These are phyloP conservation scores for Colletotrichum euphorbiae DNA, from an alignment of 2,329 filamentous ascomycete genomes.

Conservation along the genomic window DNA sequence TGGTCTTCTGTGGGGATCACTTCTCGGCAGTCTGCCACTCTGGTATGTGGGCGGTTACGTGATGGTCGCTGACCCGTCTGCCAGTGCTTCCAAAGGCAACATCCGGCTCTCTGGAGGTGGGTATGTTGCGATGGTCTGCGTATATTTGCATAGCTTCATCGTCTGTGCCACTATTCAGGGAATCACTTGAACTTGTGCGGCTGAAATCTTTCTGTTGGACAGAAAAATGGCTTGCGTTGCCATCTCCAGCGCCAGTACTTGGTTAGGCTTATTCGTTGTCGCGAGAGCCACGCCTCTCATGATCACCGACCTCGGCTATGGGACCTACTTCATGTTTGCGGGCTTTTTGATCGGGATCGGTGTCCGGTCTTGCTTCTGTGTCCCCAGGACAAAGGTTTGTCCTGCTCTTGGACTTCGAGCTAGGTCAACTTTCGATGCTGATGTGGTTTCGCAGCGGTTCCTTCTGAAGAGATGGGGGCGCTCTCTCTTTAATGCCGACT, in stretches of 20 bases:
- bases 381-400: conserved; percentile 63
- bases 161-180: conserved; percentile 55
- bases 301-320: conserved; percentile 56
- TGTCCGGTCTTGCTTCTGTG: conserved; percentile 60
- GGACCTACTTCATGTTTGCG: conserved; percentile 65
- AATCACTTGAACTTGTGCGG: conserved; percentile 57
- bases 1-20: conserved; percentile 57
- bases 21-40: conserved; percentile 50
- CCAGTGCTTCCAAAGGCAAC: conserved; percentile 57
- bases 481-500: conserved; percentile 45
- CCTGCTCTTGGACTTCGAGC: not conserved
- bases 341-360: conserved; percentile 57
- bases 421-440: not conserved
- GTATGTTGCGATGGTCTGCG: conserved; percentile 56
- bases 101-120: conserved; percentile 54
- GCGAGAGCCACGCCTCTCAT: conserved; percentile 54
- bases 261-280: conserved; percentile 55
- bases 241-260: conserved; percentile 49
- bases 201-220: conserved; percentile 59
- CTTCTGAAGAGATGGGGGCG: conserved; percentile 62
- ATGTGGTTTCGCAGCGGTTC: conserved; percentile 46
- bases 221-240: conserved; percentile 51
- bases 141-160: conserved; percentile 52
- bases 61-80: conserved; percentile 47
- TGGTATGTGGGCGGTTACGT: conserved; percentile 54